A percentile compares a stretch with the other conserved stretches of the same genome.
Evolutionary conservation across 495 filamentous ascomycete genomes (phyloP).

Genomic region (Podospora conica): DNA sequence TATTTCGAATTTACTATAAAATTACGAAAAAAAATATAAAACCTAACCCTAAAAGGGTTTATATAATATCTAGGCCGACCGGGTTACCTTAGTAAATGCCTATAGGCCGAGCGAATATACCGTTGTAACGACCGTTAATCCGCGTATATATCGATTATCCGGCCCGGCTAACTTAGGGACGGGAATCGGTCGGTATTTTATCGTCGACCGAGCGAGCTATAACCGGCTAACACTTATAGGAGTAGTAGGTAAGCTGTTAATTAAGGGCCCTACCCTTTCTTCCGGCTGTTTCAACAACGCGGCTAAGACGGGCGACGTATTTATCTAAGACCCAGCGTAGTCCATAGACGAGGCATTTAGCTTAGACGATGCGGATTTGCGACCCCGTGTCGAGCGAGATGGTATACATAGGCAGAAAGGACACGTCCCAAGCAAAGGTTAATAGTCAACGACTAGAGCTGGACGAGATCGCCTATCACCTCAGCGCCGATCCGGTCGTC

Average conservation of each 20-base stretch:
- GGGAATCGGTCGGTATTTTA: slow-evolving; percentile 22
- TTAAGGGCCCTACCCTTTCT: slow-evolving; percentile 39
- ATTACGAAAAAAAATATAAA: too few relatives aligned
- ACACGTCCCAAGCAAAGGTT: slow-evolving; percentile 32
- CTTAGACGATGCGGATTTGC: slow-evolving; percentile 34
- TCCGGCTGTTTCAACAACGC: slow-evolving; percentile 19
- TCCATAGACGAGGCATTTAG: slow-evolving; percentile 18
- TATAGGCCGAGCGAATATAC: slow-evolving; percentile 53
- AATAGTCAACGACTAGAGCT: slow-evolving; percentile 36
- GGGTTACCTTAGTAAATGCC: slow-evolving; percentile 43
- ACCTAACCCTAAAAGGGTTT: too few relatives aligned
- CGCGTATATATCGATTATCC: slow-evolving; percentile 7
- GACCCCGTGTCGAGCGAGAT: slow-evolving; percentile 42
- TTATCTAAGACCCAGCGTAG: slow-evolving; percentile 25
- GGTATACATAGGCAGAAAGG: slow-evolving; percentile 41
- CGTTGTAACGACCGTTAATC: slow-evolving; percentile 32
- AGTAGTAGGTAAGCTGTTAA: slow-evolving; percentile 40
- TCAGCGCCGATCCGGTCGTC: slow-evolving; percentile 13
- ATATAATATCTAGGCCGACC: slow-evolving; percentile 18
- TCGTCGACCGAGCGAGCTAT: slow-evolving; percentile 26
- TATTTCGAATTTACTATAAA: too few relatives aligned
- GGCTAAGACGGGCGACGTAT: slow-evolving; percentile 15
- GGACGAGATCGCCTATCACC: slow-evolving; percentile 49
- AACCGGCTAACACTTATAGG: slow-evolving; percentile 38
- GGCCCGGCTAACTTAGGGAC: slow-evolving; percentile 19